Percentiles rank a stretch among this genome's conserved stretches.
These are phyloP conservation scores for Podospora tetraspora DNA, from an alignment of 495 filamentous ascomycete genomes.

Conservation along the genomic window DNA sequence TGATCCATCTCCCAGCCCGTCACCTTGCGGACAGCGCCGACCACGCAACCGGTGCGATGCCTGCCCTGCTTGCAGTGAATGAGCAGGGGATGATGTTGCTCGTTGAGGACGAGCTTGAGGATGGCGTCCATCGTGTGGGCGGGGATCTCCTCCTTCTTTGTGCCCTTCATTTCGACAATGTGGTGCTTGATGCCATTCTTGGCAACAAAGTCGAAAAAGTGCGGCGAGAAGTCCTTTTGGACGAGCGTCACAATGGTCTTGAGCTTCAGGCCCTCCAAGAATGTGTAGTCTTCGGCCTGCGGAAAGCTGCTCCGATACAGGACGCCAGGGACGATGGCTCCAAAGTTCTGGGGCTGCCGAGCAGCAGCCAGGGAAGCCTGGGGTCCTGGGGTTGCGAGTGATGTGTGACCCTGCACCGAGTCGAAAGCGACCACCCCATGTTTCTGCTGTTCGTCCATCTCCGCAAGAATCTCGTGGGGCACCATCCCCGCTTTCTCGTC, in stretches of 20 bases:
- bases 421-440: not conserved
- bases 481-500: not conserved
- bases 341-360: slow-evolving; percentile 60
- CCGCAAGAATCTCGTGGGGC: not conserved
- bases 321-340: slow-evolving; percentile 57
- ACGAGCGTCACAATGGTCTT: slow-evolving; percentile 84
- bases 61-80: slow-evolving; percentile 90
- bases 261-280: slow-evolving; percentile 57
- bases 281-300: slow-evolving; percentile 54
- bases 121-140: slow-evolving; percentile 57
- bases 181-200: slow-evolving; percentile 59
- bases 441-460: too few relatives aligned
- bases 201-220: slow-evolving; percentile 56
- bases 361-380: slow-evolving; percentile 13
- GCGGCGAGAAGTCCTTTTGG: slow-evolving; percentile 53
- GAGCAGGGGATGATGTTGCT: slow-evolving; percentile 65
- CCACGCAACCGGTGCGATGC: slow-evolving; percentile 80
- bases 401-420: not conserved
- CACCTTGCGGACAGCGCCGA: slow-evolving; percentile 64
- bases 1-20: slow-evolving; percentile 52
- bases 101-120: slow-evolving; percentile 58
- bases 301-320: slow-evolving; percentile 73
- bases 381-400: not conserved
- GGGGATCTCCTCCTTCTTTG: slow-evolving; percentile 65
- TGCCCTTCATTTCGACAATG: slow-evolving; percentile 67